Conservation (phyloP, 805 yeast genomes). For the Saturnispora hagleri region DNA sequence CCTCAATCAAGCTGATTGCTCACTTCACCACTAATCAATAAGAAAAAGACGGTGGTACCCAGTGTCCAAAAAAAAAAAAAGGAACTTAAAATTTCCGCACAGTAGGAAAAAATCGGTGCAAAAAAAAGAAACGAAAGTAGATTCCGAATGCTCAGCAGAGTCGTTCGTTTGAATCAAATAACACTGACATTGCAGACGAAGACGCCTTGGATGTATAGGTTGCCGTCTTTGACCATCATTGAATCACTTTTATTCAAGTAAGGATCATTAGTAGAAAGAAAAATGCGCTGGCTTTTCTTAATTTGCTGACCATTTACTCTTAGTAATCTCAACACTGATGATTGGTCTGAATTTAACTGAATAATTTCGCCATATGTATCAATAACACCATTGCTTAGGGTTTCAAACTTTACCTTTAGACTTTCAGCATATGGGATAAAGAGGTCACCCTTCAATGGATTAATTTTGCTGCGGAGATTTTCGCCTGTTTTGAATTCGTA, state of each 20-base stretch:
- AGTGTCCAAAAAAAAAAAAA: background rate
- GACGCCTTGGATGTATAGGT: background rate
- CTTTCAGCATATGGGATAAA: slow-evolving; percentile 36
- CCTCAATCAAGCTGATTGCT: background rate
- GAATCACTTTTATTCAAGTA: background rate
- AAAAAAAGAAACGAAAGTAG: background rate
- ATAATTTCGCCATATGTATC: background rate
- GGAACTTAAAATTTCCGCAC: background rate
- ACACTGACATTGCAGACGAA: background rate
- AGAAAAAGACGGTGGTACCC: background rate
- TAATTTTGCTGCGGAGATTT: background rate
- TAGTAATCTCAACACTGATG: background rate
- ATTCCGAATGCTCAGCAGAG: background rate
- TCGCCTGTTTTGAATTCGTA: background rate
- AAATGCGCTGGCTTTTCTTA: background rate
- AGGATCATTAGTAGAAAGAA: background rate
- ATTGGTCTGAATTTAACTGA: background rate
- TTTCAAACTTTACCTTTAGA: slow-evolving; percentile 39
- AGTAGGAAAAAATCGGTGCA: background rate
- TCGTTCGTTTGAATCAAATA: background rate
- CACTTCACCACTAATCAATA: background rate
- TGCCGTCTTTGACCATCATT: background rate
- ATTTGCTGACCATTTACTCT: background rate
- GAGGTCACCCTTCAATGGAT: slow-evolving; percentile 21
- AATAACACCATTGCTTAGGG: slow-evolving; percentile 4